Conservation (phyloP, 495 filamentous ascomycete genomes). For the Pseudevernia furfuracea region DNA sequence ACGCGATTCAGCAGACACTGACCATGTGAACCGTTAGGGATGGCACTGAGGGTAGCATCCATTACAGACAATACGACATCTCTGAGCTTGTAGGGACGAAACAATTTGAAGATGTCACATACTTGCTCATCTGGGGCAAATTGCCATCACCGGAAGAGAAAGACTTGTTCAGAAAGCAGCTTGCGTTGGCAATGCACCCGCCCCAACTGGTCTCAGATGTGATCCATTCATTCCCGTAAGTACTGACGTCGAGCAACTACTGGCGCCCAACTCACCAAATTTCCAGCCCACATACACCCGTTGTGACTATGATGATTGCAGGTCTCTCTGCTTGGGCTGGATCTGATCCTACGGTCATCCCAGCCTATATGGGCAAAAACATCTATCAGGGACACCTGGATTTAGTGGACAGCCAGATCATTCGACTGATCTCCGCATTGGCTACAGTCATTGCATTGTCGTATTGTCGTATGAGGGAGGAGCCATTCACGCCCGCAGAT, state of each 20-base stretch:
- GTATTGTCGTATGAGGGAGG: conserved; percentile 35
- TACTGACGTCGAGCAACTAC: background rate
- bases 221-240: conserved; percentile 1
- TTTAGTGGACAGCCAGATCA: conserved; percentile 37
- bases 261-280: background rate
- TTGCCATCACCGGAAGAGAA: conserved; percentile 36
- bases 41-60: conserved; percentile 36
- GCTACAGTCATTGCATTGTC: conserved; percentile 34
- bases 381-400: conserved; percentile 34
- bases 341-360: conserved; percentile 34
- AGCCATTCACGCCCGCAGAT: conserved; percentile 34
- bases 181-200: conserved; percentile 15
- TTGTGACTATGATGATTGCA: conserved; percentile 36
- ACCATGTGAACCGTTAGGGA: conserved; percentile 14
- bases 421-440: conserved; percentile 35
- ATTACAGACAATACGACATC: conserved; percentile 39
- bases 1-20: background rate
- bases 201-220: conserved; percentile 14
- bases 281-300: conserved; percentile 5
- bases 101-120: conserved; percentile 37
- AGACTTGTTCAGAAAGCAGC: conserved; percentile 31
- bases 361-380: conserved; percentile 33
- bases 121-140: conserved; percentile 42
- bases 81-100: conserved; percentile 36
- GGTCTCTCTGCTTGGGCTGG: conserved; percentile 38